phyloP scores from a whole-genome alignment of 768 basidiomycete species.

The Chlorophyllum brunneum region DNA sequence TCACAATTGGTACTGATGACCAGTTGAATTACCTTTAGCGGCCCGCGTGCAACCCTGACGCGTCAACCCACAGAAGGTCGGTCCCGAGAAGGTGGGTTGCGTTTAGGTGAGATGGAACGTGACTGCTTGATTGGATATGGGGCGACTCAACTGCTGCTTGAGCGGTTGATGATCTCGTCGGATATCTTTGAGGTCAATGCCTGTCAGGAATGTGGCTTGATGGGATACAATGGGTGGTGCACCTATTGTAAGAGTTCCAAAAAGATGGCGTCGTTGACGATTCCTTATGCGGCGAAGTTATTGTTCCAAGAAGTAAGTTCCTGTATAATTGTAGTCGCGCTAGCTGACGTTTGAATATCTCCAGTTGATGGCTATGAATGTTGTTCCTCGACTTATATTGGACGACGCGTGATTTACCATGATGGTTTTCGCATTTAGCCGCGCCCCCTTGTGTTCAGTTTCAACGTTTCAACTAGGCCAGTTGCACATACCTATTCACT shows the following conservation, averaged over 20 bases:
- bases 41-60: slow-evolving; percentile 93
- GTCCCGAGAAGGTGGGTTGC: slow-evolving; percentile 94
- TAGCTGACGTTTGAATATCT: slow-evolving; percentile 1
- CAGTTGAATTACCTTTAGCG: slow-evolving; percentile 42
- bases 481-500: too few species aligned
- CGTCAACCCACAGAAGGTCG: slow-evolving; percentile 98
- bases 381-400: slow-evolving; percentile 83
- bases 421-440: too few species aligned
- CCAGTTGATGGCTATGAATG: slow-evolving; percentile 96
- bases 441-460: too few species aligned
- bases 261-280: slow-evolving; percentile 91
- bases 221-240: slow-evolving; percentile 96
- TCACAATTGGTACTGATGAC: background rate
- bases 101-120: slow-evolving; percentile 98
- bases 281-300: slow-evolving; percentile 94
- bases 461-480: too few species aligned
- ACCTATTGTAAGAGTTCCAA: slow-evolving; percentile 98
- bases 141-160: slow-evolving; percentile 93
- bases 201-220: slow-evolving; percentile 89
- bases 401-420: slow-evolving; percentile 62
- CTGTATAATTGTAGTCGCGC: slow-evolving; percentile 3
- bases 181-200: slow-evolving; percentile 98
- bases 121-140: slow-evolving; percentile 98
- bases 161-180: slow-evolving; percentile 98
- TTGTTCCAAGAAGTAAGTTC: slow-evolving; percentile 79